phyloP scores from a whole-genome alignment of 805 yeast species.

The Schwanniomyces yamadae region DNA sequence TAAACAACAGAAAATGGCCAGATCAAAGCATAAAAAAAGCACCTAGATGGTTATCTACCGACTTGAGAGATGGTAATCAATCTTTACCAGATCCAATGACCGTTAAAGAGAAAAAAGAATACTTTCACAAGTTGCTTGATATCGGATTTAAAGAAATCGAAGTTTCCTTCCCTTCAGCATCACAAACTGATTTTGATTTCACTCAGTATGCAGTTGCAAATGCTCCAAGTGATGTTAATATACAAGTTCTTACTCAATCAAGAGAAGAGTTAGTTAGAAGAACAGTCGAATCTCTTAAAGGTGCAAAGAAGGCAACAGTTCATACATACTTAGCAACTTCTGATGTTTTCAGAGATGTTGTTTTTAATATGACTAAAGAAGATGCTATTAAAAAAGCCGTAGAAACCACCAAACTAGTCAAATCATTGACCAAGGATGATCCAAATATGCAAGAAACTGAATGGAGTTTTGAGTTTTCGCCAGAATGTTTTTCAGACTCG shows the following conservation, averaged over 20 bases:
- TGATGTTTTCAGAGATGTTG: constrained; percentile 72
- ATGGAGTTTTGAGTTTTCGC: constrained; percentile 76
- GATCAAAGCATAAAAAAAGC: constrained; percentile 61
- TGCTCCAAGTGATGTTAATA: constrained; percentile 72
- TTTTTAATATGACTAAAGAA: constrained; percentile 66
- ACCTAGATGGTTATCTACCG: constrained; percentile 80
- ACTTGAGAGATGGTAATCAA: constrained; percentile 79
- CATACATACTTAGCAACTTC: constrained; percentile 78
- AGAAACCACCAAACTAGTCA: constrained; percentile 66
- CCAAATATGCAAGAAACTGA: constrained; percentile 60
- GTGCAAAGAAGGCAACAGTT: constrained; percentile 70
- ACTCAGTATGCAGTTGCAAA: constrained; percentile 76
- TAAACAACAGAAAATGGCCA: constrained; percentile 74
- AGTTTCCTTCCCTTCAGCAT: constrained; percentile 78
- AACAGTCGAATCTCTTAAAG: constrained; percentile 70
- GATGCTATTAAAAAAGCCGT: constrained; percentile 70
- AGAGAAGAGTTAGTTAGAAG: constrained; percentile 71
- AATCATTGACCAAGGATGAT: constrained; percentile 71
- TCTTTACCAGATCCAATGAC: constrained; percentile 83
- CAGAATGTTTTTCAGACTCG: constrained; percentile 76
- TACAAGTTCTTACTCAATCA: constrained; percentile 76
- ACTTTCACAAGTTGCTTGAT: constrained; percentile 68
- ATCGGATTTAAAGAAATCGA: constrained; percentile 81
- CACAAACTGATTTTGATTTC: constrained; percentile 80
- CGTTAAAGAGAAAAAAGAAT: constrained; percentile 68